Conservation (phyloP, 306 rosid species). For the Aeschynomene evenia region DNA sequence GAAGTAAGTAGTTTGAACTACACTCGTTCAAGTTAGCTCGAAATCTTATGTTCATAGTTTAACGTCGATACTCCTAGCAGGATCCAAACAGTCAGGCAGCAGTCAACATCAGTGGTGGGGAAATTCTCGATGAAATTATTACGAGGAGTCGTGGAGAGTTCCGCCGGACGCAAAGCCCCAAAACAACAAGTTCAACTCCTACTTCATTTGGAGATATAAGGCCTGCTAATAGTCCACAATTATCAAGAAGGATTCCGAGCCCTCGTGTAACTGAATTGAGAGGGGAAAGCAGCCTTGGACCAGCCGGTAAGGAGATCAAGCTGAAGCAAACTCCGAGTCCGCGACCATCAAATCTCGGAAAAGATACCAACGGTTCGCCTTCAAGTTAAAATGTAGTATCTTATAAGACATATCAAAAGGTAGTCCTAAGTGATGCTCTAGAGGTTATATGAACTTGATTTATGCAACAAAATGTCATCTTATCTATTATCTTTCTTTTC, state of each 20-base stretch:
- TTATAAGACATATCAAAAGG: slow-evolving; percentile 11
- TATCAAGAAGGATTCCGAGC: slow-evolving; percentile 41
- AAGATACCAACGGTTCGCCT: slow-evolving; percentile 37
- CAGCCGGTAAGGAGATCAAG: slow-evolving; percentile 39
- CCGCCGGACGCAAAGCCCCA: slow-evolving; percentile 68
- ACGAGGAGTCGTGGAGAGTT: slow-evolving; percentile 95
- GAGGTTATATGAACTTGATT: slow-evolving; percentile 46
- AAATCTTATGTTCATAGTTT: slow-evolving; percentile 11
- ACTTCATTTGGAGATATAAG: slow-evolving; percentile 50
- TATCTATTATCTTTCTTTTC: slow-evolving; percentile 23
- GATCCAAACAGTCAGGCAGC: slow-evolving; percentile 53
- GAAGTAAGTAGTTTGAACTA: slow-evolving; percentile 52
- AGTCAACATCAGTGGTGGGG: slow-evolving; percentile 54
- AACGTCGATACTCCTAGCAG: slow-evolving; percentile 35
- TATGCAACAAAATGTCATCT: slow-evolving; percentile 26
- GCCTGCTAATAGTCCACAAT: slow-evolving; percentile 54
- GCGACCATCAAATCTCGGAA: slow-evolving; percentile 45
- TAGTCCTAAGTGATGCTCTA: slow-evolving; percentile 50
- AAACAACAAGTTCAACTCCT: slow-evolving; percentile 71
- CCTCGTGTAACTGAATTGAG: slow-evolving; percentile 58
- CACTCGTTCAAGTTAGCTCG: background rate
- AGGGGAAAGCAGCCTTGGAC: slow-evolving; percentile 50
- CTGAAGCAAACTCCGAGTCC: slow-evolving; percentile 48
- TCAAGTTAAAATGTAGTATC: slow-evolving; percentile 31
- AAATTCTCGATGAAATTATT: slow-evolving; percentile 82